Evolutionary conservation across 306 rosid genomes (phyloP).

Genomic region (Medicago arabica): DNA sequence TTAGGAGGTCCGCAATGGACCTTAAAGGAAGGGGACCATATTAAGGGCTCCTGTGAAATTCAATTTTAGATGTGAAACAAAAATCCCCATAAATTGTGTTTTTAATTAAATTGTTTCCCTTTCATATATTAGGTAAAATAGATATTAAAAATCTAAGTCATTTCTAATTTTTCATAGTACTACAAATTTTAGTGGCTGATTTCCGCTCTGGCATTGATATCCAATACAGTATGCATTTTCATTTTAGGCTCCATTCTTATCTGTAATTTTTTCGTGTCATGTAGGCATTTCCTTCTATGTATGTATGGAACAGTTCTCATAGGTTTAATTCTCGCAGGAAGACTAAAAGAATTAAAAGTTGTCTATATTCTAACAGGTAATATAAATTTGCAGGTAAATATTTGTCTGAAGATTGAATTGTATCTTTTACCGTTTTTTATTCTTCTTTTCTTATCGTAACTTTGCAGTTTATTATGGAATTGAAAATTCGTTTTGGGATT

Average conservation of each 20-base stretch:
- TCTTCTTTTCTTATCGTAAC: conserved; percentile 34
- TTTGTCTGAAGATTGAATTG: conserved; percentile 25
- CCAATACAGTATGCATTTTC: conserved; percentile 21
- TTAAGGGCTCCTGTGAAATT: too few species aligned
- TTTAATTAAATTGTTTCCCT: background rate
- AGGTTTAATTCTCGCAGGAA: conserved; percentile 80
- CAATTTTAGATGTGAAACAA: too few species aligned
- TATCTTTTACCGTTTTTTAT: conserved; percentile 41
- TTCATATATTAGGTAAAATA: background rate
- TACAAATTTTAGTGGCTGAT: conserved; percentile 31
- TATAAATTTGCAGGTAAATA: conserved; percentile 30
- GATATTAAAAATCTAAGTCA: conserved; percentile 23
- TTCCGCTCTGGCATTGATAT: conserved; percentile 28
- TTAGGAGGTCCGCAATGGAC: too few species aligned
- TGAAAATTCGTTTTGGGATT: conserved; percentile 65
- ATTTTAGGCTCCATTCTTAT: conserved; percentile 32
- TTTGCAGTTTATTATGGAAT: conserved; percentile 83
- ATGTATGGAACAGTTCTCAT: conserved; percentile 76
- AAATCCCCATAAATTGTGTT: background rate
- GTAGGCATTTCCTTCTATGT: conserved; percentile 93
- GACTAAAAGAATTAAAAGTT: conserved; percentile 69
- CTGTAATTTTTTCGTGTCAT: conserved; percentile 45
- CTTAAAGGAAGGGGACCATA: too few species aligned
- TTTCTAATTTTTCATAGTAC: conserved; percentile 26
- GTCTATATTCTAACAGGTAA: conserved; percentile 79